A percentile compares a stretch with the other conserved stretches of the same genome.
Evolutionary conservation across 768 basidiomycete species (phyloP).

Genomic region (Boletellus ananas): DNA sequence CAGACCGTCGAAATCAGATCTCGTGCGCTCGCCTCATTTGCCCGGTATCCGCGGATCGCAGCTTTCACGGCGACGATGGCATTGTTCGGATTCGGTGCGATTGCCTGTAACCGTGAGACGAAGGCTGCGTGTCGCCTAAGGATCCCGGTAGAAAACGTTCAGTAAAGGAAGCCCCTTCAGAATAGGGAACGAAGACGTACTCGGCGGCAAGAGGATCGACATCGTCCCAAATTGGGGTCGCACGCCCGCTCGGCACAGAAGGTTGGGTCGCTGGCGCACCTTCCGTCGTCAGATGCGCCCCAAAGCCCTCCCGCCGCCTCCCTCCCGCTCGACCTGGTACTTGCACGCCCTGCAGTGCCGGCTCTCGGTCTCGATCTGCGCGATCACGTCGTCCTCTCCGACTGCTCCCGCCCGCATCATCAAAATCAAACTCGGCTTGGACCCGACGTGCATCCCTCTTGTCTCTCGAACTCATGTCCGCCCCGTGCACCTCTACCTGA

Average conservation of each 20-base stretch:
- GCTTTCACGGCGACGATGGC: conserved; percentile 65
- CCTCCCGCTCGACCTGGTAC: conserved; percentile 29
- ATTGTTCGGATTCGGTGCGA: conserved; percentile 54
- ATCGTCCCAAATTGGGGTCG: conserved; percentile 37
- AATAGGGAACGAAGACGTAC: conserved; percentile 36
- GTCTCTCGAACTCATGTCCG: conserved; percentile 66
- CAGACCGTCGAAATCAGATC: conserved; percentile 90
- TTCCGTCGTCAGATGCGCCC: conserved; percentile 51
- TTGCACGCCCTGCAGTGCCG: conserved; percentile 20
- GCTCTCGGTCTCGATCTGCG: conserved; percentile 46
- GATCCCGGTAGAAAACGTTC: not conserved
- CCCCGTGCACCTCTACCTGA: conserved; percentile 79
- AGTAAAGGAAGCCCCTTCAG: not conserved
- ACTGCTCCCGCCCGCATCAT: conserved; percentile 47
- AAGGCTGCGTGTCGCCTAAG: conserved; percentile 65
- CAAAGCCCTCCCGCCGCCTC: conserved; percentile 61
- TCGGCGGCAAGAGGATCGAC: conserved; percentile 52
- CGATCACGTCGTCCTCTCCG: conserved; percentile 45
- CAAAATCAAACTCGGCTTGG: conserved; percentile 63
- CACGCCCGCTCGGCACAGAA: conserved; percentile 23
- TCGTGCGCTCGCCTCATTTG: conserved; percentile 71
- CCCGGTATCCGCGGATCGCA: conserved; percentile 73
- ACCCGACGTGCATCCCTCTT: conserved; percentile 66
- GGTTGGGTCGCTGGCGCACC: conserved; percentile 11
- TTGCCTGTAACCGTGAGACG: conserved; percentile 53